A percentile compares a stretch with the other conserved stretches of the same genome.
Conservation (phyloP, 2,329 filamentous ascomycete genomes). For the Lachnum nothofagi region DNA sequence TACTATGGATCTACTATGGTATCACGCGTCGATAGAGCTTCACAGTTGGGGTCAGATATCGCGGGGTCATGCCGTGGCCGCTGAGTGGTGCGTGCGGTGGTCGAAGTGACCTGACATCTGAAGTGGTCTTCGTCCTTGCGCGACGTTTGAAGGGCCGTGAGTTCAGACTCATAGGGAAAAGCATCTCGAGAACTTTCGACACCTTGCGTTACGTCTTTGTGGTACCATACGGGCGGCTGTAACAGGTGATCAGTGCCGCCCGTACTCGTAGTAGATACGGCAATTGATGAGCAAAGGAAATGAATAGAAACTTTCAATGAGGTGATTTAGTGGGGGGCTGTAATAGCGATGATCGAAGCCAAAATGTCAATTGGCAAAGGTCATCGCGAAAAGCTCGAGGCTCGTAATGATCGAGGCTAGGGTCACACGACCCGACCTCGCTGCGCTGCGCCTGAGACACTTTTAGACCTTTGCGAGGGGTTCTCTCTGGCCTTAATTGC, state of each 20-base stretch:
- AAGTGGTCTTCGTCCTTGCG: too few species aligned
- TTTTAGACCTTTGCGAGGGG: neutral
- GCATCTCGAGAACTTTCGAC: neutral
- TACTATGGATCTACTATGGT: too few species aligned
- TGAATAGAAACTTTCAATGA: conserved; percentile 1
- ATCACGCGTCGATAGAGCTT: too few species aligned
- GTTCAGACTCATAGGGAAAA: neutral
- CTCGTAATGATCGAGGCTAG: neutral
- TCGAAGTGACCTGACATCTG: too few species aligned
- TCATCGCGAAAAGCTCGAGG: neutral
- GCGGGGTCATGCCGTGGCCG: too few species aligned
- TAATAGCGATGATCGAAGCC: neutral
- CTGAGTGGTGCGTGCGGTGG: too few species aligned
- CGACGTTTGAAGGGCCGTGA: too few species aligned
- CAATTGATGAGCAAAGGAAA: conserved; percentile 1
- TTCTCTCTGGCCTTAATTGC: conserved; percentile 9
- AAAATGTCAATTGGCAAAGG: neutral
- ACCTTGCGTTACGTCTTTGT: conserved; percentile 1
- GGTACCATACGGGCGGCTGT: neutral
- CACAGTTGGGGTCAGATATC: too few species aligned
- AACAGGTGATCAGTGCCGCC: neutral
- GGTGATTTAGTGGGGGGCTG: neutral
- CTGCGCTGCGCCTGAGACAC: neutral
- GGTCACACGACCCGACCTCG: conserved; percentile 16
- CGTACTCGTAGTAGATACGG: neutral